A percentile compares a stretch with the other conserved stretches of the same genome.
phyloP scores from a whole-genome alignment of 805 yeast genomes.

The Hermanozyma aechmeae region DNA sequence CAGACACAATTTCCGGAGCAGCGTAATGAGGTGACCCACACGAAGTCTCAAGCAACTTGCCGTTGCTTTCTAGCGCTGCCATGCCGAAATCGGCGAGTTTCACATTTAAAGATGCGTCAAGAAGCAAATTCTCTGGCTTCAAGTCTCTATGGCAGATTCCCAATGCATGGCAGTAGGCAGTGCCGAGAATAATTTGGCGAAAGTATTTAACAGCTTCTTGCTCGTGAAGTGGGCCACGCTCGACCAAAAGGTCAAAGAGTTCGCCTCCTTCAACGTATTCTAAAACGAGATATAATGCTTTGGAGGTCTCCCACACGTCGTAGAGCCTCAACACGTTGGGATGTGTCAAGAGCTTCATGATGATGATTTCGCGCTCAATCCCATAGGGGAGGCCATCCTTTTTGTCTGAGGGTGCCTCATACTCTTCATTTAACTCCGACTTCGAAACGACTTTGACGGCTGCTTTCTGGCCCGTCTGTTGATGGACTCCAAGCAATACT shows the following conservation, averaged over 20 bases:
- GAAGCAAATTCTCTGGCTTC: constrained; percentile 69
- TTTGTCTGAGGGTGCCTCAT: constrained; percentile 13
- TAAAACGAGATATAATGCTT: constrained; percentile 69
- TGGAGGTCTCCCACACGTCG: constrained; percentile 97
- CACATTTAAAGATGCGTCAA: constrained; percentile 58
- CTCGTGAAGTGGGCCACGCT: constrained; percentile 62
- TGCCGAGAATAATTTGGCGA: constrained; percentile 69
- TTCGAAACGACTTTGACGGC: constrained; percentile 81
- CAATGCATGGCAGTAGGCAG: constrained; percentile 71
- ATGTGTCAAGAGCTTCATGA: constrained; percentile 91
- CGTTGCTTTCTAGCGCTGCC: constrained; percentile 77
- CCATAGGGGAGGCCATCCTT: constrained; percentile 74
- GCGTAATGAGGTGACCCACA: constrained; percentile 90
- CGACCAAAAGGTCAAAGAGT: constrained; percentile 64
- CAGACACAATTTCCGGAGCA: constrained; percentile 78
- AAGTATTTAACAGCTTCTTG: constrained; percentile 69
- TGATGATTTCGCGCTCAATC: constrained; percentile 92
- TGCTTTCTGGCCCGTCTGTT: constrained; percentile 61
- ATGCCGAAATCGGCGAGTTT: constrained; percentile 83
- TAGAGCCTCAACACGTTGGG: constrained; percentile 88
- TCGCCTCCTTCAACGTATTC: constrained; percentile 90
- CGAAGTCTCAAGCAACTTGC: constrained; percentile 63
- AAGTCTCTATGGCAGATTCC: constrained; percentile 77
- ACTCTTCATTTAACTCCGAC: constrained; percentile 36
- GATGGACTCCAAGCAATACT: constrained; percentile 66